Evolutionary conservation across 352 stramenopile species (phyloP).

Genomic region (Pythium pectinolyticum): DNA sequence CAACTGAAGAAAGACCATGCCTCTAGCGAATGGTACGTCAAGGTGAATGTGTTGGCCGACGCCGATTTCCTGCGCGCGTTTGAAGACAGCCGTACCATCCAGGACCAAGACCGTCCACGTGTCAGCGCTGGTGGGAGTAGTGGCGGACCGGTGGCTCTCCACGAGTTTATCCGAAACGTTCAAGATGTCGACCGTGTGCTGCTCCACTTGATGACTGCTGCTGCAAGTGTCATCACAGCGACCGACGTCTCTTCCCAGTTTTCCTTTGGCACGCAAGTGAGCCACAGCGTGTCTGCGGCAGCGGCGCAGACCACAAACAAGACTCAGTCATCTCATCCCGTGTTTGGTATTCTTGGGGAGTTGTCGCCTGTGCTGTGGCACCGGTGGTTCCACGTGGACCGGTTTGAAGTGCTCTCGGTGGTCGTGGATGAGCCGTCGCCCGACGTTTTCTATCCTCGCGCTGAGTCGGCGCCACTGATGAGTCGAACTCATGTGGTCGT

Average conservation of each 20-base stretch:
- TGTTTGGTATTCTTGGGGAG: slow-evolving; percentile 90
- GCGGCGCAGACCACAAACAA: slow-evolving; percentile 32
- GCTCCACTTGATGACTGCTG: slow-evolving; percentile 77
- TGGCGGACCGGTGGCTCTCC: slow-evolving; percentile 52
- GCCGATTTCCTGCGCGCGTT: slow-evolving; percentile 83
- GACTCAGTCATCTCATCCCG: slow-evolving; percentile 61
- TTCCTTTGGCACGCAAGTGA: slow-evolving; percentile 64
- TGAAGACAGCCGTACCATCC: slow-evolving; percentile 38
- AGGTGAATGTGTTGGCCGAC: slow-evolving; percentile 83
- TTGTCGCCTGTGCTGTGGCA: slow-evolving; percentile 87
- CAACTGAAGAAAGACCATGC: slow-evolving; percentile 20
- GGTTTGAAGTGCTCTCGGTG: slow-evolving; percentile 80
- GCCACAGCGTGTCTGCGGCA: slow-evolving; percentile 24
- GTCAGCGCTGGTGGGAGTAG: slow-evolving; percentile 19
- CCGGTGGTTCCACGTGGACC: slow-evolving; percentile 88
- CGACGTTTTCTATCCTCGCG: slow-evolving; percentile 59
- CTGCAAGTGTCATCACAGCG: slow-evolving; percentile 35
- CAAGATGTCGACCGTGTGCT: slow-evolving; percentile 86
- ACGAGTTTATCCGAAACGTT: slow-evolving; percentile 83
- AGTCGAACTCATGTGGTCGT: slow-evolving; percentile 12
- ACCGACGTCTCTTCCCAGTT: slow-evolving; percentile 54
- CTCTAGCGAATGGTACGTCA: slow-evolving; percentile 78
- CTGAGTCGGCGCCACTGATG: slow-evolving; percentile 8
- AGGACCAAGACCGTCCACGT: not conserved
- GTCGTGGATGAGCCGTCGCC: slow-evolving; percentile 65